Percentiles rank a stretch among this genome's conserved stretches.
Conservation (phyloP, 2,329 filamentous ascomycete species). For the Ustulina deusta region DNA sequence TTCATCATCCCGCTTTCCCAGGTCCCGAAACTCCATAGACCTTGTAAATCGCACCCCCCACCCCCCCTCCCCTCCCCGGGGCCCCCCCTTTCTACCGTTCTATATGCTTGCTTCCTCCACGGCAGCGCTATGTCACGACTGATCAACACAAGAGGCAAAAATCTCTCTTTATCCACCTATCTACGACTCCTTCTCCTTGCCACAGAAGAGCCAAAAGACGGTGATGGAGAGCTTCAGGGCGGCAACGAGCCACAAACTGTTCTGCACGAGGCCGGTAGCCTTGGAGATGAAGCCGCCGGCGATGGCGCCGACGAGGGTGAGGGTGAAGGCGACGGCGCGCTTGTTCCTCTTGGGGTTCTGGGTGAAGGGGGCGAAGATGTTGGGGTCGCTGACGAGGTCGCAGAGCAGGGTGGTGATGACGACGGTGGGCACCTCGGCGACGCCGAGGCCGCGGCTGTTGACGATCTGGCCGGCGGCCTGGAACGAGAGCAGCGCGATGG, state of each 20-base stretch:
- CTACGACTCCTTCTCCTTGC: conserved; percentile 35
- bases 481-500: conserved; percentile 63
- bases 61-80: not conserved
- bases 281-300: conserved; percentile 61
- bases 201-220: conserved; percentile 48
- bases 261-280: conserved; percentile 55
- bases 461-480: conserved; percentile 68
- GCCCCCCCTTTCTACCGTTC: not conserved
- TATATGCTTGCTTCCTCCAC: not conserved
- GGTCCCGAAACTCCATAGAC: conserved; percentile 8
- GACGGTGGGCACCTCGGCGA: conserved; percentile 67
- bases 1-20: conserved; percentile 9
- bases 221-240: conserved; percentile 58
- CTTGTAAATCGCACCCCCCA: not conserved
- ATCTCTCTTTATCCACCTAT: not conserved
- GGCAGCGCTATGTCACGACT: not conserved
- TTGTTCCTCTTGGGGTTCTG: conserved; percentile 65
- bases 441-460: conserved; percentile 62
- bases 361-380: conserved; percentile 56
- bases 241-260: conserved; percentile 60
- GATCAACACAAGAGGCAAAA: not conserved
- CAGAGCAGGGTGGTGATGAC: conserved; percentile 67
- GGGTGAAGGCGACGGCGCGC: conserved; percentile 57
- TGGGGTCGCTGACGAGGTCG: conserved; percentile 65
- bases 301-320: conserved; percentile 61